Evolutionary conservation across 345 rosid genomes (phyloP), one percentile per base, ranked within the genome.

Genomic region (Combretum micranthum): DNA sequence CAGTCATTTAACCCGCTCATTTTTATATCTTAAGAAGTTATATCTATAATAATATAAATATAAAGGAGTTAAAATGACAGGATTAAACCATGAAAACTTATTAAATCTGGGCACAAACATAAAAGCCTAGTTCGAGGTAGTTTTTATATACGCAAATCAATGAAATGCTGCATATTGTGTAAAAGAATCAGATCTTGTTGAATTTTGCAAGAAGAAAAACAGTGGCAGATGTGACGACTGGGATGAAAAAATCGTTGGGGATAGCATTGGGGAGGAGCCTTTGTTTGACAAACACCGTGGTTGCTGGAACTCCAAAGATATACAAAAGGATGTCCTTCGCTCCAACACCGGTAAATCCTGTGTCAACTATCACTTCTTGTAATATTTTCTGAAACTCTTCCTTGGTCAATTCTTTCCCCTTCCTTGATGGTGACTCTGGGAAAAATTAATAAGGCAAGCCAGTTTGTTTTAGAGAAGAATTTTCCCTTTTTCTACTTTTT

Each of bases 141-240:
- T 25, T 25, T 5, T 2, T 25, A 32, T 32, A 32, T 5, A 32
- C 9, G 39, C 6, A 7, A 32, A 32, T 32, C 9, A 4, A 32
- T 96, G 83, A 44, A 87, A 72, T 12, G 65, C 67, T 49, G 87
- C 93, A 56, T 53, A 90, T 9, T 61, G 78, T 5, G 96, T 90
- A 3, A 90, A 90, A 53, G 64, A 81, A 8, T 83, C 81, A 85
- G 48, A 80, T 77, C 74, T 85, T 90, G 46, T 87, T 75, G 26
- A 90, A 75, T 54, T 79, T 74, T 50, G 96, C 87, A 48, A 90
- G 94, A 63, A 87, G 54, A 69, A 69, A 78, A 60, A 90, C 97
- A 1, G 89, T 80, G 55, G 80, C 86, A 20, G 96, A 90, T 18
- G 97, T 87, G 69, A 90, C 64, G 7, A 64, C 75, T 0, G 96